A percentile compares a stretch with the other conserved stretches of the same genome.
These are phyloP conservation scores for Diaporthe ampelina DNA, from an alignment of 2,329 filamentous ascomycete species.

Conservation along the genomic window DNA sequence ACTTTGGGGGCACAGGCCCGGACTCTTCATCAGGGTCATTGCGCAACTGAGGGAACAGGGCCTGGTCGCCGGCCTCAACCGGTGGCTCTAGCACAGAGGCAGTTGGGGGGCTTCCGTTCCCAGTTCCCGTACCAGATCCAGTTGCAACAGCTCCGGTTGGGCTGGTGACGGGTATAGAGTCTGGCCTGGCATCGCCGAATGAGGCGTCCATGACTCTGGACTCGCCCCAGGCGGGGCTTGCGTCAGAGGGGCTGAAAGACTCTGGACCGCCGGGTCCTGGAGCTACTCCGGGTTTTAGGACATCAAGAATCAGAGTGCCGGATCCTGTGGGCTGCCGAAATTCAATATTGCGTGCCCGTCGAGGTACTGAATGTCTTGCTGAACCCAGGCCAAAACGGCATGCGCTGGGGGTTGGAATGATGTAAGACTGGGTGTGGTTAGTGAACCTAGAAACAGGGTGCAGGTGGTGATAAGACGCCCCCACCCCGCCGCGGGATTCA, in stretches of 20 bases:
- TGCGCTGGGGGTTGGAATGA: slow-evolving; percentile 9
- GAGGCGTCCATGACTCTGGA: slow-evolving; percentile 38
- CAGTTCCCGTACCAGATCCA: slow-evolving; percentile 2
- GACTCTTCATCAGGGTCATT: slow-evolving; percentile 37
- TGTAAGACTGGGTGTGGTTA: slow-evolving; percentile 8
- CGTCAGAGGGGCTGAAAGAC: background rate
- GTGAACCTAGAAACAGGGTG: background rate
- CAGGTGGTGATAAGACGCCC: background rate
- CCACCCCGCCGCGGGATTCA: background rate
- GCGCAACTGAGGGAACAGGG: slow-evolving; percentile 38
- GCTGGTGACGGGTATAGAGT: slow-evolving; percentile 37
- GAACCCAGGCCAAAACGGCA: background rate
- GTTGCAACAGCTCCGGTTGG: slow-evolving; percentile 27
- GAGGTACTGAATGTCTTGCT: background rate
- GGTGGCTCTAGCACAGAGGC: slow-evolving; percentile 27
- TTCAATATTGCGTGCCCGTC: background rate
- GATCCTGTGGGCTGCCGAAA: background rate
- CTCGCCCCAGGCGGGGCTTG: background rate
- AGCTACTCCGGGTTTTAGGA: background rate
- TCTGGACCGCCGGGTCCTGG: slow-evolving; percentile 19
- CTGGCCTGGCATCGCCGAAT: slow-evolving; percentile 39
- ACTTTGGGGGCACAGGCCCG: slow-evolving; percentile 47
- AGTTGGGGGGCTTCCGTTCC: slow-evolving; percentile 11
- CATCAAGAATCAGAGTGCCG: background rate
- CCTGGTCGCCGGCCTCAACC: slow-evolving; percentile 21